Evolutionary conservation across 495 filamentous ascomycete species (phyloP).

Genomic region (Talaromyces proteolyticus): DNA sequence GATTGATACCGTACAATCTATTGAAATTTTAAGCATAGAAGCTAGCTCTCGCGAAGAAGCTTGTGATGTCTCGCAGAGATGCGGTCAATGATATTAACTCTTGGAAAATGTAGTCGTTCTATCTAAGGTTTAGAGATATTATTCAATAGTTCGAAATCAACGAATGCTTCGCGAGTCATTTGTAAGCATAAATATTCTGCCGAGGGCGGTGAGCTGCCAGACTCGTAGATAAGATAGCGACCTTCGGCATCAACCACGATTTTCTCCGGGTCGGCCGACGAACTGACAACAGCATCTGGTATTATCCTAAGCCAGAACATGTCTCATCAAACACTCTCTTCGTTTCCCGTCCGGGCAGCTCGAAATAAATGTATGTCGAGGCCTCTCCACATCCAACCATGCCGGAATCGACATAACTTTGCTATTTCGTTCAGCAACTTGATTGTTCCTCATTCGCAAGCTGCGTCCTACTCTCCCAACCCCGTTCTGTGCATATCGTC

Average conservation of each 20-base stretch:
- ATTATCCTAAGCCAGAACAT: neutral
- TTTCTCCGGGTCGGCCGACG: neutral
- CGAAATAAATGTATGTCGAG: neutral
- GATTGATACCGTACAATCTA: no score
- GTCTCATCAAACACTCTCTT: neutral
- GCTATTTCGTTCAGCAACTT: neutral
- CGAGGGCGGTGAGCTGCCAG: conserved; percentile 3
- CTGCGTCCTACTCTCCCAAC: neutral
- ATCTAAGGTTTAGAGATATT: no score
- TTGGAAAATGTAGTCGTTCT: no score
- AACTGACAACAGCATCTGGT: neutral
- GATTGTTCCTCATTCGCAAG: neutral
- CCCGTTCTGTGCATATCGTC: no score
- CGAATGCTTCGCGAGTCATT: no score
- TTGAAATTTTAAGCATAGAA: no score
- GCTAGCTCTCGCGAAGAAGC: no score
- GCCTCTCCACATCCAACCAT: neutral
- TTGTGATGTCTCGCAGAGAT: no score
- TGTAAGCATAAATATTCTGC: conserved; percentile 5
- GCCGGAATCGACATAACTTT: neutral
- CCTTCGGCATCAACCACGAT: conserved; percentile 1
- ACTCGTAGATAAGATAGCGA: conserved; percentile 4
- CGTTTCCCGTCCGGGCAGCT: neutral
- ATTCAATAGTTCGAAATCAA: no score
- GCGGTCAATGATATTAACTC: no score